Evolutionary conservation across 2,329 filamentous ascomycete species (phyloP).

Genomic region (Talaromyces verruculosus): DNA sequence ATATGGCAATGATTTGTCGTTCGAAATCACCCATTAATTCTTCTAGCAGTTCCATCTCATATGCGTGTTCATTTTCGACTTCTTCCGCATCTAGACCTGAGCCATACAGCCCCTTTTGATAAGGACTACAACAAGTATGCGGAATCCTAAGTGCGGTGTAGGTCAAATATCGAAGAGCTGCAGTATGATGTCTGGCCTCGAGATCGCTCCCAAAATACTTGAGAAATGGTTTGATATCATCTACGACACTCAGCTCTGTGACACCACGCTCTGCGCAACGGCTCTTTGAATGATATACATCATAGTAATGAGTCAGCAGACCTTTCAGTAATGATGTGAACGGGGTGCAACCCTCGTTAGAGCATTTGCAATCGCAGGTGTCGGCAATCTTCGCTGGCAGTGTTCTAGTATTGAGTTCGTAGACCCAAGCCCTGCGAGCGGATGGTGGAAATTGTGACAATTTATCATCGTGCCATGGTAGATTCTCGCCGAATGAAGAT

Average conservation of each 20-base stretch:
- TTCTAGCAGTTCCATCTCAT: neutral
- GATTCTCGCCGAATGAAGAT: neutral
- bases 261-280: no score
- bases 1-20: neutral
- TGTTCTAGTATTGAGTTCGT: neutral
- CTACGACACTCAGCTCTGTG: no score
- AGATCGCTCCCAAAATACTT: neutral
- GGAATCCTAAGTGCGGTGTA: neutral
- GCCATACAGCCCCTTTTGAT: neutral
- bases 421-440: neutral
- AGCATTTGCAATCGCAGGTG: neutral
- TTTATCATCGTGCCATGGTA: neutral
- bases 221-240: no score
- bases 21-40: neutral
- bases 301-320: fast-evolving
- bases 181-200: neutral
- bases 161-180: neutral
- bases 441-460: neutral
- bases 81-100: neutral
- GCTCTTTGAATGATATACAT: fast-evolving
- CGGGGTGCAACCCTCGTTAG: neutral
- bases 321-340: neutral
- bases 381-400: neutral
- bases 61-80: neutral
- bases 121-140: neutral